Evolutionary conservation across 495 filamentous ascomycete species (phyloP).

Genomic region (Tuber borchii): DNA sequence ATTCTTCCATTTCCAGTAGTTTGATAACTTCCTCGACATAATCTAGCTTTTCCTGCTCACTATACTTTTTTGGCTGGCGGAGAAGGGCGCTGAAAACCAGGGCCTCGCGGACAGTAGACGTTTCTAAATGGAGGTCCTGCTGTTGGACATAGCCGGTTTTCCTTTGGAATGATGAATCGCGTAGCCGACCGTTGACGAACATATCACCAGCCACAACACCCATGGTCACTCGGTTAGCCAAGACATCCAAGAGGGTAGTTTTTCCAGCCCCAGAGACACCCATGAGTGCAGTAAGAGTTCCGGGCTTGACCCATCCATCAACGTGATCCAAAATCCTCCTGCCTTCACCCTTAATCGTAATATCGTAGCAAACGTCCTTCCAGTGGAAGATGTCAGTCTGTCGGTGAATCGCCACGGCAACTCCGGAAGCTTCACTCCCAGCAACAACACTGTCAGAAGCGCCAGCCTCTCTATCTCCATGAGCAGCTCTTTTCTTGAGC

Average conservation of each 20-base stretch:
- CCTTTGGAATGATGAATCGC: conserved; percentile 77
- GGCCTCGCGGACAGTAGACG: conserved; percentile 79
- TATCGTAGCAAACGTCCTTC: conserved; percentile 78
- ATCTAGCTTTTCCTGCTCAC: conserved; percentile 66
- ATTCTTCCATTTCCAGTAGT: conserved; percentile 80
- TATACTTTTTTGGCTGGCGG: conserved; percentile 66
- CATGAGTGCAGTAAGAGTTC: conserved; percentile 85
- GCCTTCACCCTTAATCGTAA: conserved; percentile 72
- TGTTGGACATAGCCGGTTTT: conserved; percentile 96
- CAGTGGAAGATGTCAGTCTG: conserved; percentile 78
- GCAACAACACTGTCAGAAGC: conserved; percentile 46
- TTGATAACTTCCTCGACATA: conserved; percentile 90
- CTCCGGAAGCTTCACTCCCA: conserved; percentile 46
- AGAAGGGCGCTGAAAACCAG: conserved; percentile 76
- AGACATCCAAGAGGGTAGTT: conserved; percentile 63
- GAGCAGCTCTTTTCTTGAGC: conserved; percentile 50
- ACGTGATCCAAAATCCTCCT: conserved; percentile 76
- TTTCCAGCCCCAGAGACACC: conserved; percentile 68
- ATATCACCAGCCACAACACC: conserved; percentile 81
- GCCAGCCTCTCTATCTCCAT: conserved; percentile 54
- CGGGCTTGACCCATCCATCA: conserved; percentile 86
- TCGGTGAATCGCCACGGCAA: conserved; percentile 50
- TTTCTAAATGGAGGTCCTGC: conserved; percentile 84
- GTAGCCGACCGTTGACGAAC: conserved; percentile 69
- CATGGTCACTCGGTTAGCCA: conserved; percentile 75